Evolutionary conservation across 2,329 filamentous ascomycete species (phyloP).

Genomic region (Diaporthe destruens): DNA sequence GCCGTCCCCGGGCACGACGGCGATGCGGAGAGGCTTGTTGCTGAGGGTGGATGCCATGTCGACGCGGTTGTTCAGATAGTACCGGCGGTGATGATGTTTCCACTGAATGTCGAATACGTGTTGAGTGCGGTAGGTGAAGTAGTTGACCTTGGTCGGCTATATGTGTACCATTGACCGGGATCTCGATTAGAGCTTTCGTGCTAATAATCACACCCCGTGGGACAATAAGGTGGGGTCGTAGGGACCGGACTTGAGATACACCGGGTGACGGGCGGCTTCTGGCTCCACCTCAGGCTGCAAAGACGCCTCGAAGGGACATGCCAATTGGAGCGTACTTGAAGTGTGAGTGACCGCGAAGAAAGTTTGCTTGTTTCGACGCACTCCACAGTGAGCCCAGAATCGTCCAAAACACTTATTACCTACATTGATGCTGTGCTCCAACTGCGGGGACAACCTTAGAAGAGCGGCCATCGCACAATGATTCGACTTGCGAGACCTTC

Average conservation of each 20-base stretch:
- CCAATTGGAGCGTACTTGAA: not conserved
- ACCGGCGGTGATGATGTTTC: not conserved
- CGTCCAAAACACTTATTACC: not conserved
- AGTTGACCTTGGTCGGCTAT: not conserved
- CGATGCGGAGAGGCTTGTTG: conserved; percentile 55
- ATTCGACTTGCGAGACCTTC: too few species aligned
- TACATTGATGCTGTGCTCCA: too few species aligned
- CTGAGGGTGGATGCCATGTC: conserved; percentile 20
- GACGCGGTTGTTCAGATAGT: too few species aligned
- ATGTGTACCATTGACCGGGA: not conserved
- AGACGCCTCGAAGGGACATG: not conserved
- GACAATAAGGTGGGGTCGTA: not conserved
- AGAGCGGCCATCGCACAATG: too few species aligned
- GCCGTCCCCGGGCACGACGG: conserved; percentile 77
- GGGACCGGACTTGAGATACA: conserved; percentile 5
- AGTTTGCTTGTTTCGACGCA: not conserved
- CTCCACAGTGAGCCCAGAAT: not conserved
- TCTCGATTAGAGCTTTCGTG: not conserved
- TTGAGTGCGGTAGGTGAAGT: not conserved
- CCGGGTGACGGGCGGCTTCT: not conserved
- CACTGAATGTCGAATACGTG: not conserved
- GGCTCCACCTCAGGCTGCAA: not conserved
- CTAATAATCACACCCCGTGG: not conserved
- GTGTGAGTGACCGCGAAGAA: not conserved
- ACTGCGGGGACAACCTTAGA: too few species aligned